phyloP scores from a whole-genome alignment of 345 rosid species.

The Pistacia atlantica region DNA sequence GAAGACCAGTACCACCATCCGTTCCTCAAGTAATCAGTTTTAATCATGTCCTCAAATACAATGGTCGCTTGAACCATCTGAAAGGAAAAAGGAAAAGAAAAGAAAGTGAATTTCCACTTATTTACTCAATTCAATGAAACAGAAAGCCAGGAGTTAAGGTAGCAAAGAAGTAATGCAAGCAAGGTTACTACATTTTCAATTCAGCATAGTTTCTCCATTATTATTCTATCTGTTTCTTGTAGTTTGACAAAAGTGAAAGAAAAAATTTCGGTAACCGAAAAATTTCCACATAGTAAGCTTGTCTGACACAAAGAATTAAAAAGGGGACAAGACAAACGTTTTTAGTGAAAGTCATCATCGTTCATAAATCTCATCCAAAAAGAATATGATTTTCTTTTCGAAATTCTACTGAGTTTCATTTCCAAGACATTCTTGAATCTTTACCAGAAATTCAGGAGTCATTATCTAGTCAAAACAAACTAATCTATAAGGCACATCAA shows the following conservation, averaged over 20 bases:
- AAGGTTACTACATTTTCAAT: neutral
- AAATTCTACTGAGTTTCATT: neutral
- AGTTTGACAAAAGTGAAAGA: neutral
- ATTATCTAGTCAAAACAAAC: too few relatives aligned
- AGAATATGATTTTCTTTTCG: neutral
- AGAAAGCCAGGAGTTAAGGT: too few relatives aligned
- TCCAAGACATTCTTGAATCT: neutral
- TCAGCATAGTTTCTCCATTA: neutral
- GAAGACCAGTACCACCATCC: slow-evolving; percentile 50
- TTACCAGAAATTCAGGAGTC: neutral
- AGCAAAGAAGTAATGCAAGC: slow-evolving; percentile 15
- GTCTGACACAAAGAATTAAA: neutral
- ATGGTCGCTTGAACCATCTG: slow-evolving; percentile 46
- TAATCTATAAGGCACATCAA: neutral
- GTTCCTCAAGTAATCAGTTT: slow-evolving; percentile 31
- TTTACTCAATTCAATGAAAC: neutral
- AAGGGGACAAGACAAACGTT: neutral
- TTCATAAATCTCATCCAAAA: neutral
- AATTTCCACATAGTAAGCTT: too few relatives aligned
- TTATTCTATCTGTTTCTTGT: neutral
- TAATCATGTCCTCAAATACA: slow-evolving; percentile 40
- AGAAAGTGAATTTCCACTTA: neutral
- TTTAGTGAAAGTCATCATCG: neutral
- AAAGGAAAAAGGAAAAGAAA: neutral
- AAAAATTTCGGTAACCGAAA: neutral